A percentile compares a stretch with the other conserved stretches of the same genome.
Conservation (phyloP, 805 yeast species). For the Candida xyloterini region DNA sequence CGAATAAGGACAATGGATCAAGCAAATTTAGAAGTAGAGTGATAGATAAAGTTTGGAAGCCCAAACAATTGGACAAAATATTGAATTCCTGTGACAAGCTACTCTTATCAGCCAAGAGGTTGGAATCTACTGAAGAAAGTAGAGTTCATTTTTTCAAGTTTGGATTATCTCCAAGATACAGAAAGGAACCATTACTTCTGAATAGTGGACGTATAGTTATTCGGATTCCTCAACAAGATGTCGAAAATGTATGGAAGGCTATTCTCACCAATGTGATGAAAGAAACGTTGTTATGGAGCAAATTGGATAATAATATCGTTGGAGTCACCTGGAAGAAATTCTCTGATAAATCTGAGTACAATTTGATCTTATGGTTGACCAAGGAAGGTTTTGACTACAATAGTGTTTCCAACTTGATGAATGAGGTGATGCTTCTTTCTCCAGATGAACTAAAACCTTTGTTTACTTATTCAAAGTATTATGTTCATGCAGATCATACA, state of each 20-base stretch:
- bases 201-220: conserved; percentile 18
- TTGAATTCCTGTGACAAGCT: conserved; percentile 10
- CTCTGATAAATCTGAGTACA: conserved; percentile 11
- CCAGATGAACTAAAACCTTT: conserved; percentile 20
- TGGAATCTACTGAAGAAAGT: conserved; percentile 6
- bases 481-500: conserved; percentile 16
- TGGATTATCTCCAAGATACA: conserved; percentile 20
- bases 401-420: conserved; percentile 14
- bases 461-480: conserved; percentile 19
- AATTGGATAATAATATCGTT: conserved; percentile 16
- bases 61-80: conserved; percentile 16
- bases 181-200: conserved; percentile 18
- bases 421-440: conserved; percentile 16
- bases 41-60: conserved; percentile 21
- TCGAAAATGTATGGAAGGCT: conserved; percentile 15
- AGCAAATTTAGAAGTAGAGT: conserved; percentile 15
- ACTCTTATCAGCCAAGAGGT: neutral
- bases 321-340: conserved; percentile 21
- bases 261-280: conserved; percentile 13
- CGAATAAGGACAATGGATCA: conserved; percentile 1
- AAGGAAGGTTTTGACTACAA: conserved; percentile 15
- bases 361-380: conserved; percentile 17
- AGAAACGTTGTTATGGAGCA: conserved; percentile 21
- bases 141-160: conserved; percentile 20
- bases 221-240: conserved; percentile 15